Base-by-base conservation (phyloP, 331 rosid genomes). In the Phaseolus coccineus region DNA sequence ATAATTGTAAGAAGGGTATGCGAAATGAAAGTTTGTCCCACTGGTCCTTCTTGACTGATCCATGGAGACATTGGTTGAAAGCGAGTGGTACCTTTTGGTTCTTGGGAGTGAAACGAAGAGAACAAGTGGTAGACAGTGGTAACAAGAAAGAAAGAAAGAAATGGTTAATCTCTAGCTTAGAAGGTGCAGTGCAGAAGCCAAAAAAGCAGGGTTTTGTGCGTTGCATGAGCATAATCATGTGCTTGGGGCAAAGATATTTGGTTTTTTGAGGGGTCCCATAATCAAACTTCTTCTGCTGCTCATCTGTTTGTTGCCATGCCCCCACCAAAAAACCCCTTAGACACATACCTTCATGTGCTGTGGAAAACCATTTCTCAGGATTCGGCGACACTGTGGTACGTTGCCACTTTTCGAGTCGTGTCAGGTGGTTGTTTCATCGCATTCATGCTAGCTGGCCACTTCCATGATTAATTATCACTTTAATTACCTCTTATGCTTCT, bases 321-420 rank as follows among this genome's bases (percentile, higher is more conserved):
- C 76, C 79, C 61, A 62, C 69, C 56, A 74, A 2, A 39, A 2
- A 59, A 35, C 64, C 80, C 63, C 19, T 11, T 25, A 77, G 31
- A 39, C 37, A 40, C 37, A 40, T 30, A 27, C 33, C 2, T 3
- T 56, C 71, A 78, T 57, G 77, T 59, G 82, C 42, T 19, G 53
- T 15, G 52, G 53, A 44, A 61, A 79, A 35, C 28, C 19, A 59
- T 31, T 69, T 79, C 37, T 68, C 50, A n/a, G 2, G 4, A 78
- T 56, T 15, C 1, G 46, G 81, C 56, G 68, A 67, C 81, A 77
- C 1, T 69, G 22, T 44, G 61, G 61, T 46, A 78, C 80, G 30
- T 22, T 53, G 13, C 11, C 4, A 53, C 59, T 22, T 53, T 44
- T 76, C 63, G 28, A 50, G 51, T 30, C 3, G 37, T 76, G 71